A percentile compares a stretch with the other conserved stretches of the same genome.
Evolutionary conservation across 2,329 filamentous ascomycete genomes (phyloP).

Genomic region (Sporothrix schenckii): DNA sequence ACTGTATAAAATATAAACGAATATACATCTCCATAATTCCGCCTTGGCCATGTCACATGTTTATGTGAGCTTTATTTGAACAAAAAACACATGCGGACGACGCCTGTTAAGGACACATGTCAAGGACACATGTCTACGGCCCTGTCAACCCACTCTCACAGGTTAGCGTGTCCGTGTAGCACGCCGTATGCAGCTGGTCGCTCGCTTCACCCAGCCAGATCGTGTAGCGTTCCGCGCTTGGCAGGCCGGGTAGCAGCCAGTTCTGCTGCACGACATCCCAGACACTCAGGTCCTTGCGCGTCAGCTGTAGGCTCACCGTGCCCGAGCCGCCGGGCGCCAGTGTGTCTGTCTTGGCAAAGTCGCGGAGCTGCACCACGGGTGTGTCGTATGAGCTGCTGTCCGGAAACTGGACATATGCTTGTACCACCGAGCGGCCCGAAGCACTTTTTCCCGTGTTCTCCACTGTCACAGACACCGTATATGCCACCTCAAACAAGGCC

Average conservation of each 20-base stretch:
- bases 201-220: slow-evolving; percentile 53
- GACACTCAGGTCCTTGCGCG: slow-evolving; percentile 51
- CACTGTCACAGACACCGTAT: slow-evolving; percentile 51
- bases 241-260: slow-evolving; percentile 51
- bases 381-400: slow-evolving; percentile 40
- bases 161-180: slow-evolving; percentile 46
- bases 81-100: no score
- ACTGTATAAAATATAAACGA: slow-evolving; percentile 21
- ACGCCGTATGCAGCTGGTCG: slow-evolving; percentile 47
- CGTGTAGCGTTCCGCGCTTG: slow-evolving; percentile 45
- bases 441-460: slow-evolving; percentile 50
- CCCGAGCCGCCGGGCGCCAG: slow-evolving; percentile 41
- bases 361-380: slow-evolving; percentile 44
- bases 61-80: not conserved
- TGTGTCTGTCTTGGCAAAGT: slow-evolving; percentile 44
- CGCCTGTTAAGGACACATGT: no score
- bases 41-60: not conserved
- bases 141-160: slow-evolving; percentile 44
- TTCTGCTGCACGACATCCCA: slow-evolving; percentile 54
- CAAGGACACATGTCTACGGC: slow-evolving; percentile 37
- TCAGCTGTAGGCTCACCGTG: slow-evolving; percentile 44
- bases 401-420: slow-evolving; percentile 45
- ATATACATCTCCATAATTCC: slow-evolving; percentile 4
- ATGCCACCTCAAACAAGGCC: slow-evolving; percentile 57
- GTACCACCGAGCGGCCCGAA: slow-evolving; percentile 41